These are phyloP conservation scores for Wickerhamomyces sp. DNA, from an alignment of 1,139 yeast species.

Conservation along the genomic window DNA sequence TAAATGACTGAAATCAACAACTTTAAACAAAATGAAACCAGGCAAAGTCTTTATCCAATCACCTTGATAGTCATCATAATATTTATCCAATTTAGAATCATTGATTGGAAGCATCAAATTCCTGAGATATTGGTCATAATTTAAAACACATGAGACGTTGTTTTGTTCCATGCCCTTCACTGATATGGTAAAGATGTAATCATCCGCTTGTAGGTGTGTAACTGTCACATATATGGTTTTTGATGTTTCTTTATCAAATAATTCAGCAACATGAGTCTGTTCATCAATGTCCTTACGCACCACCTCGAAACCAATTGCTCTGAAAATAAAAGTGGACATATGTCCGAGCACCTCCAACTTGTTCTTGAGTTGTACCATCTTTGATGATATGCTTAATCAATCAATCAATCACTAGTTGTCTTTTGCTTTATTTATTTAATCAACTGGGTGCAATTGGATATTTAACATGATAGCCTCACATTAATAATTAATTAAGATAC, in stretches of 20 bases:
- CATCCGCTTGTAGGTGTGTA: not conserved
- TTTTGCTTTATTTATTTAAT: no score
- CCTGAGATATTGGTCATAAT: not conserved
- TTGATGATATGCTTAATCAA: no score
- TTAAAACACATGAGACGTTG: not conserved
- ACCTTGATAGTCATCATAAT: not conserved
- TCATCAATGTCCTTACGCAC: not conserved
- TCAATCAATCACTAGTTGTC: no score
- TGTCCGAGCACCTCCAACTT: not conserved
- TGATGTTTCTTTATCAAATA: not conserved
- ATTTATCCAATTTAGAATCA: not conserved
- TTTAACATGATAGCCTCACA: no score
- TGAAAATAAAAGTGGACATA: not conserved
- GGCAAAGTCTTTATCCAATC: slow-evolving; percentile 1
- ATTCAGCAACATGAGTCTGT: not conserved
- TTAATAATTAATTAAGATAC: no score
- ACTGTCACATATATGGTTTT: not conserved
- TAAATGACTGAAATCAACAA: not conserved
- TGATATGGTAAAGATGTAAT: not conserved
- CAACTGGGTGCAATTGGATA: no score
- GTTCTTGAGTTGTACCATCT: not conserved
- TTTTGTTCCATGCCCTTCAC: not conserved
- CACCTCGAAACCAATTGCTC: not conserved
- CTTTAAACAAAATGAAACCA: not conserved
- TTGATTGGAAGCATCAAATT: not conserved